Evolutionary conservation across 345 rosid genomes (phyloP), one percentile per base, ranked within the genome.

Genomic region (Rhizophora apiculata): DNA sequence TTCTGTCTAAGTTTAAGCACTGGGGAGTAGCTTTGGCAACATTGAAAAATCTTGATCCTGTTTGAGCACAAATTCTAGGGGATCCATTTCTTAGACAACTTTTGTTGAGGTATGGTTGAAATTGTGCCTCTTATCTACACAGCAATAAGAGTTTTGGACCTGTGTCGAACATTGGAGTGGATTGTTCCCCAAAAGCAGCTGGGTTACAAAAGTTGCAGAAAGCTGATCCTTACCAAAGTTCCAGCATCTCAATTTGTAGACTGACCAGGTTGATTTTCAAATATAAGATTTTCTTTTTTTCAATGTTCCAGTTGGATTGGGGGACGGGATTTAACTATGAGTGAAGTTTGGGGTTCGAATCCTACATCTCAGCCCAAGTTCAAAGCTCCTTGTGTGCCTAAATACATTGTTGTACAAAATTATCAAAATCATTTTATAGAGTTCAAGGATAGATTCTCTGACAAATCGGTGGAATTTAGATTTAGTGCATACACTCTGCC

Each of bases 41-140:
- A 48, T 85, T 91, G 57, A 91, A 91, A 54, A 74, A 77, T 53
- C 88, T 94, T 55, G 89, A 91, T 78, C 92, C 85, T 3, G 98
- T 94, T 70, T 94, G 98, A 97, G 90, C 85, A 10, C 97, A 94
- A 79, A 79, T 84, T 72, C 79, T 94, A 56, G 81, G 83, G 72
- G 98, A 94, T 82, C 98, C 93, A 62, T 94, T 94, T 78, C 82
- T 94, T 48, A 79, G 93, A 74, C 80, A 97, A 67, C 89, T 94
- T 77, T 83, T 94, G 76, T 72, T 94, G 68, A 89, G 98, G 98
- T 94, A 89, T 22, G 36, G 11, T 67, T 57, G 19, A 21, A 59
- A 67, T 51, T 15, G 62, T 54, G 62, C 0, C 34, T 39, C 13
- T 31, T 69, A 8, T 65, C 26, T 15, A 46, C 31, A 20, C 10